Conservation (phyloP, 176 grass and related monocot species). For the Oryza rufipogon region DNA sequence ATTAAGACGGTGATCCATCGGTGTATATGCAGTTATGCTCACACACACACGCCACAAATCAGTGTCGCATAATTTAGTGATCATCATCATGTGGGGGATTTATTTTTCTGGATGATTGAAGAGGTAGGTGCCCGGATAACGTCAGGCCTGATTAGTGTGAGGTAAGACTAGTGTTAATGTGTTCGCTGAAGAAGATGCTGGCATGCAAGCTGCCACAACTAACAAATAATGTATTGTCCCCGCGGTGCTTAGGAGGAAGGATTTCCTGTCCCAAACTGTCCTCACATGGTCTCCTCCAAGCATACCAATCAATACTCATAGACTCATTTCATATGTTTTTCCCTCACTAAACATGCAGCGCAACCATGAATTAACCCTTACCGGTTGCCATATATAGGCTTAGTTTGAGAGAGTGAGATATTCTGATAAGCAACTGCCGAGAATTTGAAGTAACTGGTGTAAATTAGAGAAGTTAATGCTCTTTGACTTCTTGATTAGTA, state of each 20-base stretch:
- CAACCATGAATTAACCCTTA: neutral
- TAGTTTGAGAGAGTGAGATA: too few relatives aligned
- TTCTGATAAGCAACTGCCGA: too few relatives aligned
- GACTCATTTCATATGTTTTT: neutral
- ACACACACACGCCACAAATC: neutral
- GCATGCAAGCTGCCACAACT: neutral
- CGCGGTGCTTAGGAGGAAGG: neutral
- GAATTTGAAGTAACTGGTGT: too few relatives aligned
- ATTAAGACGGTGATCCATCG: neutral
- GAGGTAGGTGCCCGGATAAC: slow-evolving; percentile 34
- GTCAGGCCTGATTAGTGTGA: slow-evolving; percentile 32
- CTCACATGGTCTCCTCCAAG: slow-evolving; percentile 24
- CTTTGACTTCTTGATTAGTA: too few relatives aligned
- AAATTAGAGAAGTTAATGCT: too few relatives aligned
- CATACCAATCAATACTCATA: neutral
- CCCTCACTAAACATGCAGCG: neutral
- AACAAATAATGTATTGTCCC: neutral
- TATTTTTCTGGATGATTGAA: slow-evolving; percentile 26
- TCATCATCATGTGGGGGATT: slow-evolving; percentile 2
- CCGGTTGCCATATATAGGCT: too few relatives aligned
- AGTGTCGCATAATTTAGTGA: neutral
- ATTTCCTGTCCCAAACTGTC: neutral
- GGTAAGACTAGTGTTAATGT: neutral
- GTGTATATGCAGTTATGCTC: neutral
- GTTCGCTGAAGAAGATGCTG: neutral